phyloP scores from a whole-genome alignment of 169 alveolate species.

The Eimeria falciformis region DNA sequence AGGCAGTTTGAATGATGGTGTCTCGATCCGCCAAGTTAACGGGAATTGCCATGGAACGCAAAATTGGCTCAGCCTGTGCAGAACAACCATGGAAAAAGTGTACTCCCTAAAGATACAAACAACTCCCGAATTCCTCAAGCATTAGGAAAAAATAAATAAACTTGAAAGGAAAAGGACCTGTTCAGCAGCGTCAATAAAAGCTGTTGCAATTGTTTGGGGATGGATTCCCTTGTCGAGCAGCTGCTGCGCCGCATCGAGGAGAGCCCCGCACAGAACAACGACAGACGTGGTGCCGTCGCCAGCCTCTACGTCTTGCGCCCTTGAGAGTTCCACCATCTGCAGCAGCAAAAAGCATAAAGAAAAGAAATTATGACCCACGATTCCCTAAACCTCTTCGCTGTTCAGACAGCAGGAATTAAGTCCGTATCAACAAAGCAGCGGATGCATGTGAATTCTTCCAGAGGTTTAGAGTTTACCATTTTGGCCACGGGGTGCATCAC shows the following conservation, averaged over 20 bases:
- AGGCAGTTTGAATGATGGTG: conserved; percentile 94
- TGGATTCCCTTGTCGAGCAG: conserved; percentile 93
- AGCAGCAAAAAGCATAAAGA: no score
- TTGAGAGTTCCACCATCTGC: conserved; percentile 97
- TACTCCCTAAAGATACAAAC: not conserved
- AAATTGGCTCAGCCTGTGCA: conserved; percentile 92
- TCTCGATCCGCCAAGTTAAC: conserved; percentile 96
- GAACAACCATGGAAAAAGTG: not conserved
- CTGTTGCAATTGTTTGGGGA: conserved; percentile 98
- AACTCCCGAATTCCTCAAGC: not conserved
- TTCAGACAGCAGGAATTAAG: not conserved
- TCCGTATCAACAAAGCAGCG: not conserved
- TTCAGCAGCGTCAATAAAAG: conserved; percentile 93
- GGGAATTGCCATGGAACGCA: conserved; percentile 94
- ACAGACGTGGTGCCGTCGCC: conserved; percentile 99
- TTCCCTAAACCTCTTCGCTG: no score
- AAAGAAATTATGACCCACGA: no score
- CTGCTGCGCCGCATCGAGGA: conserved; percentile 95
- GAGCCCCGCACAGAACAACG: conserved; percentile 99
- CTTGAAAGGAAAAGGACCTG: conserved; percentile 75
- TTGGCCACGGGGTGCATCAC: conserved; percentile 79
- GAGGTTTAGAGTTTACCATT: conserved; percentile 68
- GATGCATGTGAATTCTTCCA: not conserved
- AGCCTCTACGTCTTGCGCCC: conserved; percentile 99
- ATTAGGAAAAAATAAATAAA: not conserved